A percentile compares a stretch with the other conserved stretches of the same genome.
phyloP scores from a whole-genome alignment of 352 stramenopile genomes.

The Phytopythium ostracodes region DNA sequence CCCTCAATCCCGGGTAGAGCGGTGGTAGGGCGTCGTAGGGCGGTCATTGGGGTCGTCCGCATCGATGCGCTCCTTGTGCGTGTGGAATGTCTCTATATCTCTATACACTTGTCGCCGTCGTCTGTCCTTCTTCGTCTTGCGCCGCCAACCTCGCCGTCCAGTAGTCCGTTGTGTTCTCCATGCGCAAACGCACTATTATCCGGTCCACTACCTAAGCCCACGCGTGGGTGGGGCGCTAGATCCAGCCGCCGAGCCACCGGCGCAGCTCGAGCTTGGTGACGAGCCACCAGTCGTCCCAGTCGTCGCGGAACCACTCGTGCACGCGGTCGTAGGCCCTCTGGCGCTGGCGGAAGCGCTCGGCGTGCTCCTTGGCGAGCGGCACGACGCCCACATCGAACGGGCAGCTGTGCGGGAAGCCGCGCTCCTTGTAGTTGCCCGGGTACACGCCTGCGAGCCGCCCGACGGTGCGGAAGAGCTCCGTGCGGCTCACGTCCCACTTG shows the following conservation, averaged over 20 bases:
- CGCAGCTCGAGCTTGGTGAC: conserved; percentile 6
- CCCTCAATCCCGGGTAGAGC: too few relatives aligned
- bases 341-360: conserved; percentile 26
- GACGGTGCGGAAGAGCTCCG: conserved; percentile 28
- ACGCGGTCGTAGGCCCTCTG: conserved; percentile 21
- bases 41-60: too few relatives aligned
- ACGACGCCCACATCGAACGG: conserved; percentile 30
- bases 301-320: conserved; percentile 14
- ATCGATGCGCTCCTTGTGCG: too few relatives aligned
- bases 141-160: too few relatives aligned
- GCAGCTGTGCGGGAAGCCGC: conserved; percentile 29
- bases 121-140: too few relatives aligned
- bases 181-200: too few relatives aligned
- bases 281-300: conserved; percentile 1
- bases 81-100: not conserved
- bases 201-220: too few relatives aligned
- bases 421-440: conserved; percentile 29
- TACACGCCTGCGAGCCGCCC: conserved; percentile 24
- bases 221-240: too few relatives aligned
- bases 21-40: too few relatives aligned
- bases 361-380: conserved; percentile 20
- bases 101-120: not conserved
- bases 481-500: conserved; percentile 22
- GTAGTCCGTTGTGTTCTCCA: too few relatives aligned
- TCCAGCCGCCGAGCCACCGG: not conserved